Evolutionary conservation across 2,329 filamentous ascomycete species (phyloP).

Genomic region (Verticillium dahliae): DNA sequence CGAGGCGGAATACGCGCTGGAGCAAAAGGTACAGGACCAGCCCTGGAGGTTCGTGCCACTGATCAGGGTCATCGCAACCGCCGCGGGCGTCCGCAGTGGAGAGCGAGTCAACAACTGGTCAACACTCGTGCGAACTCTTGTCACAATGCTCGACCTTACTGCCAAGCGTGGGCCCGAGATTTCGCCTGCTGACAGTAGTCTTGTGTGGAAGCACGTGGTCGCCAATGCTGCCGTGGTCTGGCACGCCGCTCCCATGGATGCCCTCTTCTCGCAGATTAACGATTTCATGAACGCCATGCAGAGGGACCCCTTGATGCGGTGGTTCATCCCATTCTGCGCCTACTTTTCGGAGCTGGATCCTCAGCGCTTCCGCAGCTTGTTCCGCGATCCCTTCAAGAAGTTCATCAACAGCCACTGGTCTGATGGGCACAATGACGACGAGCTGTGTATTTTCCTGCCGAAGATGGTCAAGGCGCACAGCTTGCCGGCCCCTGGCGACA

Average conservation of each 20-base stretch:
- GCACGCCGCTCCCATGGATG: slow-evolving; percentile 72
- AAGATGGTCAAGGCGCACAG: slow-evolving; percentile 52
- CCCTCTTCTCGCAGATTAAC: slow-evolving; percentile 63
- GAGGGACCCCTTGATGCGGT: slow-evolving; percentile 56
- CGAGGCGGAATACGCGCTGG: slow-evolving; percentile 30
- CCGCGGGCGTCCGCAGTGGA: slow-evolving; percentile 77
- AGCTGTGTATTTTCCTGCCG: slow-evolving; percentile 62
- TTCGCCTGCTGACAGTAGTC: slow-evolving; percentile 25
- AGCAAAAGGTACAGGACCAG: slow-evolving; percentile 26
- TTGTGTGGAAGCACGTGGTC: slow-evolving; percentile 53
- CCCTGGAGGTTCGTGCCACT: slow-evolving; percentile 39
- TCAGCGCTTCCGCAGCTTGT: slow-evolving; percentile 70
- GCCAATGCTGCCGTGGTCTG: slow-evolving; percentile 60
- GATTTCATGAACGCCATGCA: slow-evolving; percentile 59
- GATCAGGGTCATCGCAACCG: slow-evolving; percentile 57
- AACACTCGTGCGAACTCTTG: slow-evolving; percentile 49
- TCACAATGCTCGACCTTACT: slow-evolving; percentile 43
- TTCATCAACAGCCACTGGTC: slow-evolving; percentile 74
- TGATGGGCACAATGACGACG: slow-evolving; percentile 55
- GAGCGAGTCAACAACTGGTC: slow-evolving; percentile 68
- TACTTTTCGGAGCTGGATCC: slow-evolving; percentile 69
- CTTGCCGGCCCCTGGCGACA: slow-evolving; percentile 45
- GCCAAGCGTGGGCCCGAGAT: slow-evolving; percentile 29
- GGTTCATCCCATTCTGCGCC: slow-evolving; percentile 82
- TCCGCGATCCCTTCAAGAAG: slow-evolving; percentile 76